phyloP scores from a whole-genome alignment of 257 asterid species.

The Solanum virginianum region DNA sequence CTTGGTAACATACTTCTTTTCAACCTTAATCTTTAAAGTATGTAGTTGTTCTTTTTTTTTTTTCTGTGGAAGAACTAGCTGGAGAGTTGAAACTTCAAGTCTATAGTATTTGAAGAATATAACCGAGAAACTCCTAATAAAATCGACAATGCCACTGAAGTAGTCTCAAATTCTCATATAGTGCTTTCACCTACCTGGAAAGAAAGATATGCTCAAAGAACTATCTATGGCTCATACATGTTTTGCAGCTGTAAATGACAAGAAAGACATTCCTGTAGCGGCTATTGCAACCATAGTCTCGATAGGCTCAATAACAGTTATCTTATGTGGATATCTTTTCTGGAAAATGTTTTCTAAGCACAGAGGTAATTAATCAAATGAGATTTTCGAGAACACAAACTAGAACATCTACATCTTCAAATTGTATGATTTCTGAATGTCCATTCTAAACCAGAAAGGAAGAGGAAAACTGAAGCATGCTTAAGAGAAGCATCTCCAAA shows the following conservation, averaged over 20 bases:
- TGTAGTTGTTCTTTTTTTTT: neutral
- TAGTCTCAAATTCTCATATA: neutral
- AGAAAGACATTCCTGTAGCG: slow-evolving; percentile 4
- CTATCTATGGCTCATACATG: neutral
- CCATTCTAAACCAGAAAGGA: slow-evolving; percentile 15
- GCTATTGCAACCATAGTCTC: slow-evolving; percentile 8
- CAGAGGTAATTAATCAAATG: slow-evolving; percentile 25
- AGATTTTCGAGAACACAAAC: neutral
- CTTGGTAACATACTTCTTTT: slow-evolving; percentile 17
- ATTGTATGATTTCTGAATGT: neutral
- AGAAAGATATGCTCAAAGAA: neutral
- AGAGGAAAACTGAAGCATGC: neutral
- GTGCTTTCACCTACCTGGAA: neutral
- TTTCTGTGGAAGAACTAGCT: neutral
- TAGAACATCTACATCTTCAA: neutral
- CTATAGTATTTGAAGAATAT: neutral
- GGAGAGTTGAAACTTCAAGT: neutral
- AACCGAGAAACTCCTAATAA: neutral
- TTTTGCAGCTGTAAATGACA: slow-evolving; percentile 14
- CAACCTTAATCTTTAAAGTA: neutral
- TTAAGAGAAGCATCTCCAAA: neutral
- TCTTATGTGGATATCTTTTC: slow-evolving; percentile 5
- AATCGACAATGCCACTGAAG: neutral
- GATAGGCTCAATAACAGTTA: slow-evolving; percentile 5
- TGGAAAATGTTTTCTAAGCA: slow-evolving; percentile 24